These are phyloP conservation scores for Fragaria iinumae DNA, from an alignment of 306 rosid species.

Conservation along the genomic window DNA sequence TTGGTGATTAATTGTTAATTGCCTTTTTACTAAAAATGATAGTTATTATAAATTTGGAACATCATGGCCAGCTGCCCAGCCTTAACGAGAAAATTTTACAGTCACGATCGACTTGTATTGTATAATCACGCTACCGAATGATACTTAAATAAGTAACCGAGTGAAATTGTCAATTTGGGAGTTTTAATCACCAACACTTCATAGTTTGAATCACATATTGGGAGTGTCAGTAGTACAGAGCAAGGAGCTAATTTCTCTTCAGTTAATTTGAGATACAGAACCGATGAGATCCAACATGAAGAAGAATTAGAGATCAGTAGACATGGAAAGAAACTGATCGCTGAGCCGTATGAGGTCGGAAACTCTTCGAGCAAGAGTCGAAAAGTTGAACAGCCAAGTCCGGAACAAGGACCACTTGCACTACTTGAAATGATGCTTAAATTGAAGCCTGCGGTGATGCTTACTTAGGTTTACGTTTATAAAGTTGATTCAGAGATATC, in stretches of 20 bases:
- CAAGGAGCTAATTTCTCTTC: neutral
- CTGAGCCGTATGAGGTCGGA: neutral
- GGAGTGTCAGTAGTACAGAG: neutral
- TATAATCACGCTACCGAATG: neutral
- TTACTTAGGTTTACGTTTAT: neutral
- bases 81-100: neutral
- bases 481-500: neutral
- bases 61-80: neutral
- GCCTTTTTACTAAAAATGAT: neutral
- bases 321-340: neutral
- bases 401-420: neutral
- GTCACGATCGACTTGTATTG: neutral
- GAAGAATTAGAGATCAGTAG: neutral
- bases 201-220: neutral
- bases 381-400: neutral
- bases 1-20: neutral
- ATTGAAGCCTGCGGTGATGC: neutral
- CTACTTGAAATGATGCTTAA: neutral
- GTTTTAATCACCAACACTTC: neutral
- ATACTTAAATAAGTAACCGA: neutral
- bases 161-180: neutral
- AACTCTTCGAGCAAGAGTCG: neutral
- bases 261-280: neutral
- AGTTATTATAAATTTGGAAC: neutral
- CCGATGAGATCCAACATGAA: neutral